These are phyloP conservation scores for Podaxis rugospora DNA, from an alignment of 768 basidiomycete species.

Conservation along the genomic window DNA sequence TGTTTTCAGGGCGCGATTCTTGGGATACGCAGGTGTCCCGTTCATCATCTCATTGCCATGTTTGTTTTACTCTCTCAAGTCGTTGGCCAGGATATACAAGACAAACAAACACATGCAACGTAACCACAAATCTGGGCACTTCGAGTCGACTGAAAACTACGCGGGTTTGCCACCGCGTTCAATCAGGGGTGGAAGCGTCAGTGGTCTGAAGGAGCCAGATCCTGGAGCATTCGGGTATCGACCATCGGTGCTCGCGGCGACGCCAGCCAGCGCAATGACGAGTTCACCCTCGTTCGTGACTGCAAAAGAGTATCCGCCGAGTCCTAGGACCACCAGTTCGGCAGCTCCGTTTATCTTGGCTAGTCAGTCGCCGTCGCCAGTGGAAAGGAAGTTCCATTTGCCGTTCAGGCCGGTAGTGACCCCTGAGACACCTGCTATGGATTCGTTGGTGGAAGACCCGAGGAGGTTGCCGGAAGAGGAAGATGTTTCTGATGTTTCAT, in stretches of 20 bases:
- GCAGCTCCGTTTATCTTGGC: not conserved
- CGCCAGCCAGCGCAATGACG: not conserved
- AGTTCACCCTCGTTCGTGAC: constrained; percentile 6
- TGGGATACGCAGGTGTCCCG: constrained; percentile 59
- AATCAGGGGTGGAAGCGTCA: constrained; percentile 1
- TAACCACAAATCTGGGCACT: constrained; percentile 19
- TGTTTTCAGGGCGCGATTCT: constrained; percentile 49
- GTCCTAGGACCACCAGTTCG: not conserved
- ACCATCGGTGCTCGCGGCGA: not conserved
- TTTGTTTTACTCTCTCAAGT: constrained; percentile 41
- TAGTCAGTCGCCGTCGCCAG: not conserved
- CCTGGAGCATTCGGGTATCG: not conserved
- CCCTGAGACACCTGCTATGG: not conserved
- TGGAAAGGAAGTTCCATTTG: constrained; percentile 9
- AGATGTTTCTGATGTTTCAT: constrained; percentile 1
- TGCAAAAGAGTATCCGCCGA: constrained; percentile 8
- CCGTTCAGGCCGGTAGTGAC: not conserved
- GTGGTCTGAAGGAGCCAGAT: not conserved
- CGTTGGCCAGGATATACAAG: constrained; percentile 31
- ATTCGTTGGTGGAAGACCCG: not conserved
- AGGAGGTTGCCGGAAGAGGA: not conserved
- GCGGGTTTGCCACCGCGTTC: constrained; percentile 1
- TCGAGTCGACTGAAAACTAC: constrained; percentile 4
- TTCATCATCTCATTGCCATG: constrained; percentile 49
- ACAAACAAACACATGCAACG: constrained; percentile 34